Percentiles rank a stretch among this genome's conserved stretches.
phyloP scores from a whole-genome alignment of 2,329 filamentous ascomycete genomes.

The Alternaria arborescens region DNA sequence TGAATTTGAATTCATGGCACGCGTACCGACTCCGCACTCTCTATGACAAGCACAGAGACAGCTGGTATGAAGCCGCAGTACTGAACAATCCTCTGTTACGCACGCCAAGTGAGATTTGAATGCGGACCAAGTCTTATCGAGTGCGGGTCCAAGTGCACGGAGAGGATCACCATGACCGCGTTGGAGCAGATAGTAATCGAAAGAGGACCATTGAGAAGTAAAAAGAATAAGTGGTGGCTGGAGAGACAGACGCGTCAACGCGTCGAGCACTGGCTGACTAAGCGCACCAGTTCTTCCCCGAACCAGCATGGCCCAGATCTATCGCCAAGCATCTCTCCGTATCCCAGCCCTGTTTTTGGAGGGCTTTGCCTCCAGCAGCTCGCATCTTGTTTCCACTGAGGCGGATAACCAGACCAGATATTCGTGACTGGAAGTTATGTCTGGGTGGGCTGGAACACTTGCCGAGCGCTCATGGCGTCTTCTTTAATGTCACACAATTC shows the following conservation, averaged over 20 bases:
- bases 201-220: not conserved
- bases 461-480: too few species aligned
- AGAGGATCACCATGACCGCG: not conserved
- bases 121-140: not conserved
- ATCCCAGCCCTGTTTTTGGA: too few species aligned
- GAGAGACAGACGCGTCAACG: not conserved
- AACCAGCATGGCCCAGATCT: too few species aligned
- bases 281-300: not conserved
- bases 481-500: too few species aligned
- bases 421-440: too few species aligned
- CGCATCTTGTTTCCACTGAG: too few species aligned
- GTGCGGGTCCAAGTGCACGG: not conserved
- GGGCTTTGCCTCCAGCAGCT: too few species aligned
- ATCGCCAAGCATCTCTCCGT: too few species aligned
- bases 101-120: not conserved
- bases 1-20: not conserved
- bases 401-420: too few species aligned
- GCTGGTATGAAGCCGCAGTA: not conserved
- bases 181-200: not conserved
- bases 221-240: not conserved
- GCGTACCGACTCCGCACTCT: not conserved
- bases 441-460: too few species aligned
- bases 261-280: not conserved
- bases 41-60: not conserved
- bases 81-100: not conserved